Conservation (phyloP, 163 green algal species). For the Prototheca cutis region DNA sequence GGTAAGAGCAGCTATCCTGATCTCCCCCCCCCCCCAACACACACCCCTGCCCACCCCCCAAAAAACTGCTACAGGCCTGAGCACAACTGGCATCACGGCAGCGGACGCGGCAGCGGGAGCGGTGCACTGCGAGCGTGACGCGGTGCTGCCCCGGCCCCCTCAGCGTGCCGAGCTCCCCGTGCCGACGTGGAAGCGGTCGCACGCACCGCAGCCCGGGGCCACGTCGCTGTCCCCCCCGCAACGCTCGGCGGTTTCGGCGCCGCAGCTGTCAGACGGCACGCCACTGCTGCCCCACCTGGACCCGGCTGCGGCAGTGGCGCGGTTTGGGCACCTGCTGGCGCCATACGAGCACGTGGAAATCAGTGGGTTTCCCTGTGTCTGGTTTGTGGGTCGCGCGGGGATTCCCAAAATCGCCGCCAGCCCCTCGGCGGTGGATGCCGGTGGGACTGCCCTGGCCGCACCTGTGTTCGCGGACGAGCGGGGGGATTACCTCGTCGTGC, state of each 20-base stretch:
- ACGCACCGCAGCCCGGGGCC: neutral
- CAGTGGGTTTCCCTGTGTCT: constrained; percentile 11
- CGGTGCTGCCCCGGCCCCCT: too few relatives aligned
- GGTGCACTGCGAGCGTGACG: too few relatives aligned
- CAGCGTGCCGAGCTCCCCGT: too few relatives aligned
- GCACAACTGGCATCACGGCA: too few relatives aligned
- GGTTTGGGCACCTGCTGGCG: constrained; percentile 13
- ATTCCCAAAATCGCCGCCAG: constrained; percentile 5
- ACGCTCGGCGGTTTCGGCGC: neutral
- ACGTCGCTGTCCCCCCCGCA: neutral
- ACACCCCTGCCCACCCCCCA: too few relatives aligned
- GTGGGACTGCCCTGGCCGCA: neutral
- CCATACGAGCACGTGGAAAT: constrained; percentile 24
- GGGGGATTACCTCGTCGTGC: constrained; percentile 73
- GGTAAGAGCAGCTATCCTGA: too few relatives aligned
- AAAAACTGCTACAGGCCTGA: too few relatives aligned
- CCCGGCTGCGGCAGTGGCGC: neutral
- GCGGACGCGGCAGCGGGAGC: too few relatives aligned
- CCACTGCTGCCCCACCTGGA: neutral
- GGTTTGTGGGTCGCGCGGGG: constrained; percentile 17
- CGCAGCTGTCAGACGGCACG: neutral
- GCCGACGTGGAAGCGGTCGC: neutral
- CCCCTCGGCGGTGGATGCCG: neutral
- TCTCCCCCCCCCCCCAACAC: too few relatives aligned
- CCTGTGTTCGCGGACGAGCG: constrained; percentile 42